Conservation (phyloP, 495 filamentous ascomycete species). For the Penicillium fimorum region DNA sequence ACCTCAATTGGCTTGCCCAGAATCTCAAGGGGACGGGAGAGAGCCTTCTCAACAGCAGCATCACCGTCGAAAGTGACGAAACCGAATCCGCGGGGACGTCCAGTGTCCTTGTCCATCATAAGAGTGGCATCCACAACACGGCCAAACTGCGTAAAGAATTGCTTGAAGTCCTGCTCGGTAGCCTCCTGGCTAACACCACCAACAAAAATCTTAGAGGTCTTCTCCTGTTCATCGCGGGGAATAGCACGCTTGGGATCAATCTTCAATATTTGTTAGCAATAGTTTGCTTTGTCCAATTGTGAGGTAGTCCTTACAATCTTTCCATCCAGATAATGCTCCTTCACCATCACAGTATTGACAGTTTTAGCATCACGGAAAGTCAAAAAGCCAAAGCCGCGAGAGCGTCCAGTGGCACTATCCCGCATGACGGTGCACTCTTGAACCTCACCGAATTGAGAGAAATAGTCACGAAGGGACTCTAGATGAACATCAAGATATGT, state of each 20-base stretch:
- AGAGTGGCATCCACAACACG: conserved; percentile 94
- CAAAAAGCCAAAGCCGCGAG: conserved; percentile 93
- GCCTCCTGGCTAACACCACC: conserved; percentile 97
- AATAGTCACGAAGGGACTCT: conserved; percentile 99
- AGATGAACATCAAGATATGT: conserved; percentile 8
- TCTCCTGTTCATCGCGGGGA: conserved; percentile 95
- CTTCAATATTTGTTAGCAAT: conserved; percentile 47
- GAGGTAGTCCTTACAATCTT: conserved; percentile 75
- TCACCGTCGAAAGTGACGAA: conserved; percentile 98
- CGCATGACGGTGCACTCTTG: conserved; percentile 98
- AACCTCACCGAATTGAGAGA: conserved; percentile 97
- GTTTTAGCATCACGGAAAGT: conserved; percentile 97
- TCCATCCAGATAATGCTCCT: conserved; percentile 96
- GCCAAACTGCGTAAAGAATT: conserved; percentile 95
- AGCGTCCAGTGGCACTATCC: conserved; percentile 89
- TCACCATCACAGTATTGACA: conserved; percentile 99
- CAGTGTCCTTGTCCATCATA: conserved; percentile 99
- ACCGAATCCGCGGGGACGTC: conserved; percentile 92
- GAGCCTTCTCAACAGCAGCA: conserved; percentile 87
- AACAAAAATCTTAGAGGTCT: conserved; percentile 97
- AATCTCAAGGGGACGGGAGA: conserved; percentile 80
- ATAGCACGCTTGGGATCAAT: conserved; percentile 98
- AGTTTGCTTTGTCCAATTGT: conserved; percentile 4
- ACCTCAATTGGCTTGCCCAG: conserved; percentile 96
- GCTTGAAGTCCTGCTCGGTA: conserved; percentile 89